Conservation (phyloP, 495 filamentous ascomycete genomes). For the Daldinia grandis region DNA sequence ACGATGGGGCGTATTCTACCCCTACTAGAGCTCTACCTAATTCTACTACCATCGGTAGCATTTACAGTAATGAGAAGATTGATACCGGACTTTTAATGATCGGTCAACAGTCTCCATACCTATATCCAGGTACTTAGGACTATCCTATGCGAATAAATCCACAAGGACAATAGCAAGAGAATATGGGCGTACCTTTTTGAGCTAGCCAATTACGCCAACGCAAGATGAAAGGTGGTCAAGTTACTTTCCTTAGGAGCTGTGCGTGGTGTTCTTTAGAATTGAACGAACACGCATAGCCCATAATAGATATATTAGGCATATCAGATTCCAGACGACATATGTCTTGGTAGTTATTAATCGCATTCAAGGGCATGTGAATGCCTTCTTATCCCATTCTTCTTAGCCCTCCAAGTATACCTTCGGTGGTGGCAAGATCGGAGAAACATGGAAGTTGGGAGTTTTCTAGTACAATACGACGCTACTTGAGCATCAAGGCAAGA, state of each 20-base stretch:
- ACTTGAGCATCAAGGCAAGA: conserved; percentile 15
- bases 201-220: not conserved
- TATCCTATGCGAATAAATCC: conserved; percentile 12
- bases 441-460: not conserved
- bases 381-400: not conserved
- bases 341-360: not conserved
- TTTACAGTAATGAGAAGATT: not conserved
- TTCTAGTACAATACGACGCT: conserved; percentile 22
- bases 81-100: not conserved
- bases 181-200: not conserved
- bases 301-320: not conserved
- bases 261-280: not conserved
- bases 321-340: not conserved
- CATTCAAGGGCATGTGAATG: not conserved
- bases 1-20: not conserved
- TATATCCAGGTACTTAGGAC: not conserved
- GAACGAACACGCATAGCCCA: not conserved
- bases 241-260: not conserved
- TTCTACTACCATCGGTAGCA: conserved; percentile 3
- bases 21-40: not conserved
- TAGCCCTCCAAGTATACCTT: not conserved
- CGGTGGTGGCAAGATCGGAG: conserved; percentile 5
- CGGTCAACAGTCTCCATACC: not conserved
- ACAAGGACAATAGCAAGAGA: conserved; percentile 2
- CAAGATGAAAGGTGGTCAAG: not conserved